Evolutionary conservation across 192 early-diverging fungal genomes (phyloP), one percentile per base, ranked within the genome.

Genomic region (Podila verticillata): DNA sequence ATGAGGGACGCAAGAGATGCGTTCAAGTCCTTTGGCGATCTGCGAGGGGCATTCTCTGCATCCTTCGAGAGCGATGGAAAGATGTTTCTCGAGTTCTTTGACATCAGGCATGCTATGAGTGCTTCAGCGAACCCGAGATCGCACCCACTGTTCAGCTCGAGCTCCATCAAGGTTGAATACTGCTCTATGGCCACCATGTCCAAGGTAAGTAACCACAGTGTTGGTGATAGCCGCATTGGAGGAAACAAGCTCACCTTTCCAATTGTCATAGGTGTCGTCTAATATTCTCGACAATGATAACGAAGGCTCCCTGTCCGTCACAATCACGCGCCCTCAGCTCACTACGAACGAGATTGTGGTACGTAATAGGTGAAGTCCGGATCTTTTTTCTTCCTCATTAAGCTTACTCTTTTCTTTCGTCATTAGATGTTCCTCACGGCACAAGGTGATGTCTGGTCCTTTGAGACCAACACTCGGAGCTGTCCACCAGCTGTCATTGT

Each of bases 21-120:
- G 12, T 34, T 72, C 29, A 80, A 68, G 77, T 70, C 72, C 36
- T 20, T 73, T 57, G 87, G 87, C 10, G 83, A 84, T 36, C 60
- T 86, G 28, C 72, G 70, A 31, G 71, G 80, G n/a, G 64, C 79
- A 13, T 84, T 84, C 47, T 69, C 80, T 6, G 64, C 74, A 12
- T 78, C 62, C 48, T 64, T 81, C 20, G 59, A 60, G 19, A 72
- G 68, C 19, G 66, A 75, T 39, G 74, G 77, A 6, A 51, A 75
- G n/a, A 61, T 83, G 22, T 72, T 86, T 29, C 66, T 86, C 44
- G 85, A 82, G 73, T 88, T 85, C 64, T 86, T 74, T 61, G 83
- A 86, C 48, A 71, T 88, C 12, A 57, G 78, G 17, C 81, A 86
- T 34, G 81, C 87, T 0, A 65, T 75, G 54, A 39, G 17, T 26